These are phyloP conservation scores for Aspergillus novoparasiticus DNA, from an alignment of 2,329 filamentous ascomycete genomes.

Conservation along the genomic window DNA sequence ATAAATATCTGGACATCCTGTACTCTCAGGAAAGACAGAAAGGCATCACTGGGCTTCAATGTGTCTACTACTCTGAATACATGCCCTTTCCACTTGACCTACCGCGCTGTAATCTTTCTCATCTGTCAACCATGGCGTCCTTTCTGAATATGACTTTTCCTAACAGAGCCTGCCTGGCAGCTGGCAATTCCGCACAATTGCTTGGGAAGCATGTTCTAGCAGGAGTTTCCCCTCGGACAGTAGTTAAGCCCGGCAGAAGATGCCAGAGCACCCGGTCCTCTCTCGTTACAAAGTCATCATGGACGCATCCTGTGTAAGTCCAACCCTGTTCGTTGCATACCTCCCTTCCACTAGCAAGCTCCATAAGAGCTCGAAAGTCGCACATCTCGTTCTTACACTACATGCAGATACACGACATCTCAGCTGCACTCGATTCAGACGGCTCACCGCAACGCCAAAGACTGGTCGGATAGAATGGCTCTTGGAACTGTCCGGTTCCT, in stretches of 20 bases:
- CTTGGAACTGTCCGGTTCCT: slow-evolving; percentile 74
- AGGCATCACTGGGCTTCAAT: not conserved
- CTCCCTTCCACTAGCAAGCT: not conserved
- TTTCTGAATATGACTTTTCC: not conserved
- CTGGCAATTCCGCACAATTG: not conserved
- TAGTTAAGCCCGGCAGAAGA: not conserved
- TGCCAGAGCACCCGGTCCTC: not conserved
- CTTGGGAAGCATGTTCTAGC: not conserved
- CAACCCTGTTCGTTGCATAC: not conserved
- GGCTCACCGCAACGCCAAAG: slow-evolving; percentile 74
- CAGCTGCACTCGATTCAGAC: slow-evolving; percentile 45
- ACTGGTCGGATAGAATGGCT: slow-evolving; percentile 75
- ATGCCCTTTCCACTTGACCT: not conserved
- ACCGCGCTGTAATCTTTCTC: not conserved
- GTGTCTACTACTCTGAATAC: not conserved
- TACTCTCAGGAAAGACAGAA: not conserved
- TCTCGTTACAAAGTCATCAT: not conserved
- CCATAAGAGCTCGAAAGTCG: not conserved
- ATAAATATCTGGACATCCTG: not conserved
- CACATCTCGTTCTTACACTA: not conserved
- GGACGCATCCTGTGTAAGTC: not conserved
- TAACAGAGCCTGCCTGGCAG: not conserved
- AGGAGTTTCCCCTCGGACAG: not conserved
- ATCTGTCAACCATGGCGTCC: not conserved
- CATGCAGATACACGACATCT: slow-evolving; percentile 72